These are phyloP conservation scores for Arabis hirsuta DNA, from an alignment of 345 rosid genomes.

Conservation along the genomic window DNA sequence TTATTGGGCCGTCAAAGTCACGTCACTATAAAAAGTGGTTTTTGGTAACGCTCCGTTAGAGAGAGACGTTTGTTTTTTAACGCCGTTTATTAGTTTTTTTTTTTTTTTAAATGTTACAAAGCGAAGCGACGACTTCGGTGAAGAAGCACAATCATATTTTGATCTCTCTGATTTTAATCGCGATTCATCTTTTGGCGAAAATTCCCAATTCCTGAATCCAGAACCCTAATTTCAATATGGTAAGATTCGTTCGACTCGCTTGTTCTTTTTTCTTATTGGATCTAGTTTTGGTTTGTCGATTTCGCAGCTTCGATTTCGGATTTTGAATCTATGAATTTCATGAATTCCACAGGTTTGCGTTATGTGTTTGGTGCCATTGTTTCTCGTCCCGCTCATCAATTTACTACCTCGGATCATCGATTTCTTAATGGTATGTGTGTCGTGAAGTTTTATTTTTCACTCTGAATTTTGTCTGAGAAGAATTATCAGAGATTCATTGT, in stretches of 20 bases:
- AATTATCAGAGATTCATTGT: slow-evolving; percentile 20
- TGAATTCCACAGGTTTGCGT: slow-evolving; percentile 69
- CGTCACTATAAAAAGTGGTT: not conserved
- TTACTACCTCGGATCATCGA: slow-evolving; percentile 69
- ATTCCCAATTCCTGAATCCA: slow-evolving; percentile 28
- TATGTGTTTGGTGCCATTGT: slow-evolving; percentile 86
- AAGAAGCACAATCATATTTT: not conserved
- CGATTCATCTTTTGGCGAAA: slow-evolving; percentile 18
- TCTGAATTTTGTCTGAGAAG: not conserved
- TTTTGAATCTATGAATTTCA: slow-evolving; percentile 3
- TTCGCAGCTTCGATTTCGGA: not conserved
- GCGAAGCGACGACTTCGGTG: slow-evolving; percentile 17
- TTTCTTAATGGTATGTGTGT: slow-evolving; percentile 75
- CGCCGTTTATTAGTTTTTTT: too few relatives aligned
- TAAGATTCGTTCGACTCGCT: slow-evolving; percentile 20
- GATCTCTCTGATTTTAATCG: not conserved
- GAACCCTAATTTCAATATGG: slow-evolving; percentile 43
- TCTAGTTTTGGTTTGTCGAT: not conserved
- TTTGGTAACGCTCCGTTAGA: not conserved
- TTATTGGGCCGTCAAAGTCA: slow-evolving; percentile 14
- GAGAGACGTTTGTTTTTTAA: not conserved
- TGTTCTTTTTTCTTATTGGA: not conserved
- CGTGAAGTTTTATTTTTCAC: not conserved
- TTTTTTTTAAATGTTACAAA: not conserved
- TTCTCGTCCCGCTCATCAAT: slow-evolving; percentile 89